phyloP scores from a whole-genome alignment of 2,329 filamentous ascomycete species.

The Colletotrichum somersetense region DNA sequence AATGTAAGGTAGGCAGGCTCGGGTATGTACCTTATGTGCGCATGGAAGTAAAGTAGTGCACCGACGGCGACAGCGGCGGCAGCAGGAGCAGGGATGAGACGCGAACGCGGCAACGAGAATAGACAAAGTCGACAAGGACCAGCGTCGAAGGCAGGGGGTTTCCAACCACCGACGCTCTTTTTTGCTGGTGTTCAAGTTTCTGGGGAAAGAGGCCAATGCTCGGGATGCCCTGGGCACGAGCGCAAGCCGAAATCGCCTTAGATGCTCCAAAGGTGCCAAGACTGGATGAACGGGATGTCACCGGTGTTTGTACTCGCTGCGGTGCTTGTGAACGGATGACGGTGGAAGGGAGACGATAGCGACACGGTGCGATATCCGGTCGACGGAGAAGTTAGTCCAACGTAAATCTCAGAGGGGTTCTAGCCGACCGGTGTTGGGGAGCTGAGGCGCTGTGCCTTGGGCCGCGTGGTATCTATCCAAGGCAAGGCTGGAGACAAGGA shows the following conservation, averaged over 20 bases:
- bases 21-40: slow-evolving; percentile 17
- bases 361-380: slow-evolving; percentile 3
- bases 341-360: neutral
- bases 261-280: slow-evolving; percentile 18
- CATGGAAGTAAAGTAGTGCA: slow-evolving; percentile 15
- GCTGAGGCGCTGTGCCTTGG: slow-evolving; percentile 13
- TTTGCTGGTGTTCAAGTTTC: slow-evolving; percentile 11
- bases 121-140: slow-evolving; percentile 23
- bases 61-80: slow-evolving; percentile 1
- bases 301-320: slow-evolving; percentile 8
- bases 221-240: slow-evolving; percentile 2
- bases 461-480: slow-evolving; percentile 3
- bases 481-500: neutral
- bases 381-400: neutral
- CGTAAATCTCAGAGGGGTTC: neutral
- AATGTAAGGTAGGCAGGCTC: slow-evolving; percentile 6
- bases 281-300: slow-evolving; percentile 9
- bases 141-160: slow-evolving; percentile 14
- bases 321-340: slow-evolving; percentile 5
- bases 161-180: slow-evolving; percentile 1
- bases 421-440: neutral
- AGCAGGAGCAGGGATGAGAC: slow-evolving; percentile 21
- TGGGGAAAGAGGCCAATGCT: slow-evolving; percentile 12
- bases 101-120: slow-evolving; percentile 24
- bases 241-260: slow-evolving; percentile 1